Base-by-base conservation (phyloP, 768 basidiomycete species). In the Tulasnella sp. region DNA sequence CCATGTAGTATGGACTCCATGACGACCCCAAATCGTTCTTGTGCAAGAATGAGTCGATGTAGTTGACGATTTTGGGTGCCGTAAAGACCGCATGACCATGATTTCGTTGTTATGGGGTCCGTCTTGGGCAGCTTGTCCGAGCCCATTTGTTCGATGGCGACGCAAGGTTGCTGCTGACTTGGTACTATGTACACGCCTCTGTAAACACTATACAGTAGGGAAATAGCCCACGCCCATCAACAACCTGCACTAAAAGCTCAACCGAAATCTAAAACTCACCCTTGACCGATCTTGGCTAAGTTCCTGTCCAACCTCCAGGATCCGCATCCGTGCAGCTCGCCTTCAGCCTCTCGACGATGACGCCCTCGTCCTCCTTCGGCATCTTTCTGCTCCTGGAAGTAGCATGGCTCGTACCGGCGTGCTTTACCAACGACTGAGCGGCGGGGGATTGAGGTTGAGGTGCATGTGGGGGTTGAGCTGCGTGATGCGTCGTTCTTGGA, bases 1-100 rank as follows among this genome's bases (percentile, higher is more conserved):
- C 99, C 87, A 99, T 99, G 82, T 99, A n/a, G n/a, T n/a, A 99
- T 99, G 85, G 96, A 98, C 86, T 98, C 98, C 98, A 99, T 99
- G 77, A 99, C 5, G 35, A 35, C 5, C 35, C 35, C 35, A 35
- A 2, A 35, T 35, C 35, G 35, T 5, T 35, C 35, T 94, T 96
- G 87, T 97, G 90, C 51, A 99, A 85, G 89, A 98, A 99, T 2
- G 96, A 97, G 83, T 99, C 98, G 82, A 98, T 98, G 86, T 96
- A 99, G 84, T 99, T 98, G 86, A 99, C 97, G 81, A 99, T 98
- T 83, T 99, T 99, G n/a, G 95, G 83, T 98, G 96, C 42, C 94
- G 89, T 20, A 93, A 94, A 32, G 95, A 91, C 32, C 96, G 93
- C 98, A 99, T 99, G 83, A 99, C 98, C 80, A 99, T 90, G 81